These are phyloP conservation scores for Suhomyces taliae DNA, from an alignment of 1,139 yeast species.

Conservation along the genomic window DNA sequence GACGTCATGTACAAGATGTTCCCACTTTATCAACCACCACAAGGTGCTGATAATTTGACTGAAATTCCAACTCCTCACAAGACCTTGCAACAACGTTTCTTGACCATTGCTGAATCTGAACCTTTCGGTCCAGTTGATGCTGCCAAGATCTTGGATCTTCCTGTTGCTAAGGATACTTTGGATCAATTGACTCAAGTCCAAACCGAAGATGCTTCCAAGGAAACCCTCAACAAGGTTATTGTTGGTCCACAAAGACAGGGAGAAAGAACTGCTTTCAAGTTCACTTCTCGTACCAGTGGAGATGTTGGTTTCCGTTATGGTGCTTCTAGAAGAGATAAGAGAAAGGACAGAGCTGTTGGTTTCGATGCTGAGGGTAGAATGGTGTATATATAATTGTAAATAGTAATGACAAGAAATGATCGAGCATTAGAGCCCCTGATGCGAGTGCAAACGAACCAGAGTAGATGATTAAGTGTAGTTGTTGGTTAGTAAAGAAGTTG, in stretches of 20 bases:
- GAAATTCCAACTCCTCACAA: slow-evolving; percentile 92
- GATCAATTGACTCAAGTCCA: slow-evolving; percentile 62
- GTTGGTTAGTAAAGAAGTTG: too few relatives aligned
- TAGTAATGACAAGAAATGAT: slow-evolving; percentile 3
- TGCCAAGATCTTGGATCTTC: slow-evolving; percentile 77
- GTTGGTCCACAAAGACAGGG: slow-evolving; percentile 53
- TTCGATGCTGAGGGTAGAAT: slow-evolving; percentile 72
- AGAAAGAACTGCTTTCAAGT: slow-evolving; percentile 67
- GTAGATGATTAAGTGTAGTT: too few relatives aligned
- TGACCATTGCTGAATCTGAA: slow-evolving; percentile 89
- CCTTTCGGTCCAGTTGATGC: slow-evolving; percentile 98
- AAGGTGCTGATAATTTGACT: slow-evolving; percentile 68
- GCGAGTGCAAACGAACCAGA: too few relatives aligned
- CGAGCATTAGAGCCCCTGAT: too few relatives aligned
- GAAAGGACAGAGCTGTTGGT: slow-evolving; percentile 78
- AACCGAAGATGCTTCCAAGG: slow-evolving; percentile 26
- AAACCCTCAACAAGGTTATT: slow-evolving; percentile 34
- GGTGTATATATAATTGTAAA: slow-evolving; percentile 31
- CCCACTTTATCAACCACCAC: slow-evolving; percentile 59
- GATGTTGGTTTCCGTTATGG: slow-evolving; percentile 91
- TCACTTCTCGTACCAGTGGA: slow-evolving; percentile 77
- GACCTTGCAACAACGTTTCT: slow-evolving; percentile 78
- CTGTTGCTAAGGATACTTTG: slow-evolving; percentile 80
- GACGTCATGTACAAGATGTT: slow-evolving; percentile 73
- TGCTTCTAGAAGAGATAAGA: slow-evolving; percentile 83